phyloP scores from a whole-genome alignment of 768 basidiomycete genomes.

The Epithele typhae region DNA sequence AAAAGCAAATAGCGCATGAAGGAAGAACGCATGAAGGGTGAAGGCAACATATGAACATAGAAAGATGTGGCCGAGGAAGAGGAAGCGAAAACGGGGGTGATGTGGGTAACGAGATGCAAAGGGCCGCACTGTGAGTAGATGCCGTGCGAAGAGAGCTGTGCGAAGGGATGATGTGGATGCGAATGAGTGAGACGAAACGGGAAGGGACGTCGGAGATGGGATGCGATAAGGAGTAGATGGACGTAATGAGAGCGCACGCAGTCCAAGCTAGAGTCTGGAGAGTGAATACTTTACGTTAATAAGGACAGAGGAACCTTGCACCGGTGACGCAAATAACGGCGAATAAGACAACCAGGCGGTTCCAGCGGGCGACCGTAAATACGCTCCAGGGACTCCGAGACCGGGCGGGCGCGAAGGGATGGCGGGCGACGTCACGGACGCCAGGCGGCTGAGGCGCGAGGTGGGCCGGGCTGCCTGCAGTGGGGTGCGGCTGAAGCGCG shows the following conservation, averaged over 20 bases:
- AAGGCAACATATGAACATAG: conserved; percentile 8
- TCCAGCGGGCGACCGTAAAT: too few species aligned
- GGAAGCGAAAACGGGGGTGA: too few species aligned
- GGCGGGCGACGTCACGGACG: too few species aligned
- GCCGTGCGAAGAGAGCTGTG: conserved; percentile 5
- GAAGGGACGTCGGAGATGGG: conserved; percentile 6
- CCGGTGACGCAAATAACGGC: conserved; percentile 12
- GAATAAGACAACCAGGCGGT: not conserved
- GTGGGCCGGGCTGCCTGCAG: not conserved
- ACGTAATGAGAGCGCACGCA: conserved; percentile 7
- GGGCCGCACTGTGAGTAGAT: conserved; percentile 2
- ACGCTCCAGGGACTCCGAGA: too few species aligned
- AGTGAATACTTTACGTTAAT: too few species aligned
- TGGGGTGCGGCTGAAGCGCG: too few species aligned
- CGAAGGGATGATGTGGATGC: not conserved
- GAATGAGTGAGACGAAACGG: conserved; percentile 7
- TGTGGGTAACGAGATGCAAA: conserved; percentile 7
- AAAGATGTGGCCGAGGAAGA: too few species aligned
- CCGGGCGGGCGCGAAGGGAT: too few species aligned
- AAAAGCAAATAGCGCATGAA: not conserved
- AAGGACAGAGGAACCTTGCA: not conserved
- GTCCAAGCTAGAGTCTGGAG: conserved; percentile 1
- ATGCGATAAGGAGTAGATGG: conserved; percentile 13
- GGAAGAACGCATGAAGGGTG: not conserved
- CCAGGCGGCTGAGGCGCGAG: too few species aligned